phyloP scores from a whole-genome alignment of 805 yeast species.

The Saccharomycopsis schoenii region DNA sequence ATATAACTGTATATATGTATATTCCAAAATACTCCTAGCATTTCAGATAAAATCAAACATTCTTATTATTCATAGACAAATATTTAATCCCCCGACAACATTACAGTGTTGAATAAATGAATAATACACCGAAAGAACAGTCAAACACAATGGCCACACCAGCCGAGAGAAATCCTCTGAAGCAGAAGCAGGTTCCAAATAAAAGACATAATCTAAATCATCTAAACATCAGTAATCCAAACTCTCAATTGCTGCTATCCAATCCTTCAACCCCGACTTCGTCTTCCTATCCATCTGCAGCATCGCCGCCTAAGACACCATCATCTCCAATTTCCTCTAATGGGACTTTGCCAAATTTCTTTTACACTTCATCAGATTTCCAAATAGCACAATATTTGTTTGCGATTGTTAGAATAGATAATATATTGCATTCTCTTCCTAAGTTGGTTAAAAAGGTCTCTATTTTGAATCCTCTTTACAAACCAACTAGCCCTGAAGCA shows the following conservation, averaged over 20 bases:
- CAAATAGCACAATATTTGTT: slow-evolving; percentile 11
- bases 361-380: slow-evolving; percentile 11
- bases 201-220: background rate
- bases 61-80: too few relatives aligned
- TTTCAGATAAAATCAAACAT: background rate
- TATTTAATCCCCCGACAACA: background rate
- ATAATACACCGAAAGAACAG: background rate
- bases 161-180: background rate
- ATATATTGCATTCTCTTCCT: slow-evolving; percentile 12
- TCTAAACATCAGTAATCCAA: background rate
- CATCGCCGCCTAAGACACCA: background rate
- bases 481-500: background rate
- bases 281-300: background rate
- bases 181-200: background rate
- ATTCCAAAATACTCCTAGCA: background rate
- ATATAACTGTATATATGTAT: too few relatives aligned
- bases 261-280: background rate
- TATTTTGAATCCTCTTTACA: slow-evolving; percentile 13
- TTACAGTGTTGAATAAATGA: background rate
- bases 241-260: background rate
- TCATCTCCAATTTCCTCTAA: background rate
- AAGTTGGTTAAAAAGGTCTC: slow-evolving; percentile 13
- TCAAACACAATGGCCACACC: background rate
- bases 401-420: slow-evolving; percentile 12
- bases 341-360: slow-evolving; percentile 2